Base-by-base conservation (phyloP, 225 moss, liverwort and hornwort genomes). In the Marchantia polymorpha region DNA sequence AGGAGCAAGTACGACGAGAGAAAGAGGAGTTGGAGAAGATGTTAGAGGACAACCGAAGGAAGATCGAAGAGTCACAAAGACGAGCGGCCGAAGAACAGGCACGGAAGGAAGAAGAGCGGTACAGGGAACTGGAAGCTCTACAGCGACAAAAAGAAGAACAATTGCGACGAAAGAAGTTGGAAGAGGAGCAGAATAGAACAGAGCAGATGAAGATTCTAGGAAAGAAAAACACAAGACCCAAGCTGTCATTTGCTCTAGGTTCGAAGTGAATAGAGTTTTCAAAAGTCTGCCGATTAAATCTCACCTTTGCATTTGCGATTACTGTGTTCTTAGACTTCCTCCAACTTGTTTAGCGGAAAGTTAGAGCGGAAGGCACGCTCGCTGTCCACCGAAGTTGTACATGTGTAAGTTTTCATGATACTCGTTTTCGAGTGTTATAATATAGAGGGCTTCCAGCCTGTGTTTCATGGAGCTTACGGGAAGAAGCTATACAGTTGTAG, bases 121-220 rank as follows among this genome's bases (percentile, higher is more conserved):
- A 94, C 64, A 92, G 87, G 75, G 97, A 99, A 79, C 82, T 99
- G 66, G 97, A 99, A 89, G 90, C 95, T 80, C 86, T 99, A 47
- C 97, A 99, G 75, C 89, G 89, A 15, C 94, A 95, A 52, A 99
- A 95, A 74, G 97, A 99, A 77, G 97, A 99, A 81, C 29, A 88
- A 2, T 74, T 86, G 67, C 91, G 95, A 60, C 87, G 91, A 73
- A 93, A 84, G 82, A 94, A 92, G 76, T 80, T 93, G 84, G 90
- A 95, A 85, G 97, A 99, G 61, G 94, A 99, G 69, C 97, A 93
- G 84, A 93, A 83, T 54, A 89, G 90, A 74, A 91, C 85, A 22
- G 97, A 99, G 73, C 97, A 99, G 80, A 94, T 99, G 97, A 99
- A 95, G 73, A 99, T 99, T 72, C 48, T 99, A 84, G 97, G 97